Conservation (phyloP, 495 filamentous ascomycete species). For the Podospora conica region DNA sequence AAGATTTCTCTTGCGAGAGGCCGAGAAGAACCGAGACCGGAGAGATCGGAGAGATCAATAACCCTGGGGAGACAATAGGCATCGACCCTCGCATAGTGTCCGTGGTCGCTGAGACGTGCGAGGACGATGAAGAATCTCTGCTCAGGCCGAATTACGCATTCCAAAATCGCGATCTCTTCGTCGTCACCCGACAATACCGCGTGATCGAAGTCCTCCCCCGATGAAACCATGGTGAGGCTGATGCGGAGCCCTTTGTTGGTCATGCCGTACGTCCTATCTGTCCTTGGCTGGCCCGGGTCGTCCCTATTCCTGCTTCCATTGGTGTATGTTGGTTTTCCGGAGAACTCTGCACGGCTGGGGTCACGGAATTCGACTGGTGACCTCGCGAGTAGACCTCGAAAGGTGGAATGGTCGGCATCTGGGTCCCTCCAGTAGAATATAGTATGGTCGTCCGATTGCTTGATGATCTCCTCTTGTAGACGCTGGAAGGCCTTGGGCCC, state of each 20-base stretch:
- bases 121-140: background rate
- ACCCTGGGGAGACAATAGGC: background rate
- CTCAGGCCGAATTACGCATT: background rate
- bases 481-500: background rate
- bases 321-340: too few species aligned
- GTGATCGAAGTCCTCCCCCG: background rate
- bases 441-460: background rate
- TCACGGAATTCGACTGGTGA: background rate
- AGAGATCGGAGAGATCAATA: background rate
- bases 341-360: background rate
- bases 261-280: background rate
- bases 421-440: background rate
- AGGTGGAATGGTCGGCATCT: background rate
- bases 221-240: background rate
- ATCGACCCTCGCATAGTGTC: background rate
- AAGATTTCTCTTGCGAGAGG: background rate
- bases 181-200: background rate
- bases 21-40: background rate
- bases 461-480: background rate
- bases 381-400: background rate
- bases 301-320: background rate
- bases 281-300: too few species aligned
- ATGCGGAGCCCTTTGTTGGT: background rate
- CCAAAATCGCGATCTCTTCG: background rate
- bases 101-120: background rate